Evolutionary conservation across 306 rosid species (phyloP), one percentile per base, ranked within the genome.

Genomic region (Quercus wislizeni): DNA sequence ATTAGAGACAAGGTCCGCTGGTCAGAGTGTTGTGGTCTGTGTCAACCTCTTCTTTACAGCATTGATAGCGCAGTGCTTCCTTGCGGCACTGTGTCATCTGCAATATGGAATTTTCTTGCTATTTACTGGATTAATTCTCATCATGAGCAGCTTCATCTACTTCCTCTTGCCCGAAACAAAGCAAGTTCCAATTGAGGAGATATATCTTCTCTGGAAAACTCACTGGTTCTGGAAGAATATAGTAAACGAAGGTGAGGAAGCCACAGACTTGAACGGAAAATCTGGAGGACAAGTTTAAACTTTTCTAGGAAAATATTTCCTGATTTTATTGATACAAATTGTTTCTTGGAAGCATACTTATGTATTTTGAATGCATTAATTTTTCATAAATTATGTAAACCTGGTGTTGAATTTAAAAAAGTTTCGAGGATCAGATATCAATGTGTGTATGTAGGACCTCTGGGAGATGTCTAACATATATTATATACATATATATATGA

Each of bases 151-250:
- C 87, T 96, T 96, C 76, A 78, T 96, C 59, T 79, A 75, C 93
- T 89, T 96, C 87, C 93, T 96, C 65, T 78, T 96, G 89, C 99
- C 99, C 0, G 99, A 96, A 73, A 96, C 99, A 28, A 96, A 96
- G 82, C 85, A 96, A 74, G 96, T 96, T 25, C 99, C 99, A 1
- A 93, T 96, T 2, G 99, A 96, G 74, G 99, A 93, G 85, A 77
- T 96, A 71, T 90, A 93, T 80, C 93, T 93, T 30, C 96, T 93
- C 3, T 96, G 88, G 83, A 88, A 96, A 81, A 89, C 75, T 17
- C 99, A 93, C 67, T 90, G 97, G 98, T 90, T 89, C 65, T 96
- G 99, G 98, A 91, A 87, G 85, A 83, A 80, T 11, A 7, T 84
- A n/a, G 87, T 93, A 6, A 69, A 73, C 80, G 79, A 82, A 6